Percentiles rank a stretch among this genome's conserved stretches.
Conservation (phyloP, 2,329 filamentous ascomycete species). For the Aspergillus quadricinctus region DNA sequence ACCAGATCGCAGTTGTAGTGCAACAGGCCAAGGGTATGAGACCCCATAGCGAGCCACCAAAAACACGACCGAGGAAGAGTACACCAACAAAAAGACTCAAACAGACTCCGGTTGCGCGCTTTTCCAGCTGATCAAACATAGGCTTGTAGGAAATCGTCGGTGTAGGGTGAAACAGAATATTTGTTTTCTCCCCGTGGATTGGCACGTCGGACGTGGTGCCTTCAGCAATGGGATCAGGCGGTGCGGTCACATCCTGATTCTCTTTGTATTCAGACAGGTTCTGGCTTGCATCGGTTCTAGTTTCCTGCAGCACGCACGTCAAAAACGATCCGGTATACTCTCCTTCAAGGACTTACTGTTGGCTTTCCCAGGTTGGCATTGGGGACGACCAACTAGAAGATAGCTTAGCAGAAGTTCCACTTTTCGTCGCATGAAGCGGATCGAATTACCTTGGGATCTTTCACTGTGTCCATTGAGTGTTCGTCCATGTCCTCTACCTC, state of each 20-base stretch:
- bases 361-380: slow-evolving; percentile 81
- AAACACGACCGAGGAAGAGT: slow-evolving; percentile 70
- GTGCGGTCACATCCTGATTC: slow-evolving; percentile 84
- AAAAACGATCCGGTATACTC: neutral
- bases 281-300: slow-evolving; percentile 67
- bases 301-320: slow-evolving; percentile 40
- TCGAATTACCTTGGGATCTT: slow-evolving; percentile 62
- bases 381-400: slow-evolving; percentile 67
- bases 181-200: slow-evolving; percentile 94
- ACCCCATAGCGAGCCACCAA: slow-evolving; percentile 73
- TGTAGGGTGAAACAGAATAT: slow-evolving; percentile 91
- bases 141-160: slow-evolving; percentile 86
- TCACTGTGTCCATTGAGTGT: slow-evolving; percentile 63
- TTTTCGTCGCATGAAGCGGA: neutral
- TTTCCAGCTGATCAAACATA: slow-evolving; percentile 74
- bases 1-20: slow-evolving; percentile 71
- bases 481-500: slow-evolving; percentile 77
- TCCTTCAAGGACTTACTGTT: slow-evolving; percentile 45
- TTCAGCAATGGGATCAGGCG: slow-evolving; percentile 77
- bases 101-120: slow-evolving; percentile 66
- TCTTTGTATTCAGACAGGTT: slow-evolving; percentile 74
- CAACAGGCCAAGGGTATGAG: slow-evolving; percentile 69
- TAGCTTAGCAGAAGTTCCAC: neutral
- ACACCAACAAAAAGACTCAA: slow-evolving; percentile 68
- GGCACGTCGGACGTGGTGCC: slow-evolving; percentile 89